These are phyloP conservation scores for Marasmius tenuissimus DNA, from an alignment of 1,284 basidiomycete species.

Conservation along the genomic window DNA sequence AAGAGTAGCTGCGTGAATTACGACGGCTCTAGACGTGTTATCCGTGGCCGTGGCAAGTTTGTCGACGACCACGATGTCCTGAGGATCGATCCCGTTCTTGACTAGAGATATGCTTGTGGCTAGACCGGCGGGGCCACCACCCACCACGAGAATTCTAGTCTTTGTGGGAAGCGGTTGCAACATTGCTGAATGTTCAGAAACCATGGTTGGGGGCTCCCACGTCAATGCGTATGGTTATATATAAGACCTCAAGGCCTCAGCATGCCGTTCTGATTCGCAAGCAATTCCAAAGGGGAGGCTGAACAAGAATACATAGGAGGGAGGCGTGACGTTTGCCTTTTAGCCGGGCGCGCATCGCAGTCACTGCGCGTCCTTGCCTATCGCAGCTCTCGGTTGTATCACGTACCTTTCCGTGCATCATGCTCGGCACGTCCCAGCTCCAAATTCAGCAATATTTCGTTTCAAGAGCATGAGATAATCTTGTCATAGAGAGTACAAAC, in stretches of 20 bases:
- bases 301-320: no score
- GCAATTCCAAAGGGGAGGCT: no score
- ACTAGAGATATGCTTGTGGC: conserved; percentile 42
- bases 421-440: no score
- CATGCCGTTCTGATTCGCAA: no score
- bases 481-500: neutral
- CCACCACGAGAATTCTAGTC: conserved; percentile 42
- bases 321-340: no score
- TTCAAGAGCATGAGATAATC: neutral
- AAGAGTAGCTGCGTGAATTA: conserved; percentile 45
- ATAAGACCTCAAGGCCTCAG: neutral
- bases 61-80: conserved; percentile 43
- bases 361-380: no score
- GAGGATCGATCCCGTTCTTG: conserved; percentile 35
- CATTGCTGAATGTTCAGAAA: neutral
- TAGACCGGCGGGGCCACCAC: conserved; percentile 47
- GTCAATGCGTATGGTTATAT: neutral
- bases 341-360: no score
- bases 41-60: conserved; percentile 34
- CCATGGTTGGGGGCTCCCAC: neutral
- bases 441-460: neutral
- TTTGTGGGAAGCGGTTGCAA: neutral
- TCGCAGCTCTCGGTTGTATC: no score
- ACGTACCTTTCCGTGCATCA: no score
- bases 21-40: conserved; percentile 40